phyloP scores from a whole-genome alignment of 192 early-diverging fungal genomes.

The Coemansia sp. region DNA sequence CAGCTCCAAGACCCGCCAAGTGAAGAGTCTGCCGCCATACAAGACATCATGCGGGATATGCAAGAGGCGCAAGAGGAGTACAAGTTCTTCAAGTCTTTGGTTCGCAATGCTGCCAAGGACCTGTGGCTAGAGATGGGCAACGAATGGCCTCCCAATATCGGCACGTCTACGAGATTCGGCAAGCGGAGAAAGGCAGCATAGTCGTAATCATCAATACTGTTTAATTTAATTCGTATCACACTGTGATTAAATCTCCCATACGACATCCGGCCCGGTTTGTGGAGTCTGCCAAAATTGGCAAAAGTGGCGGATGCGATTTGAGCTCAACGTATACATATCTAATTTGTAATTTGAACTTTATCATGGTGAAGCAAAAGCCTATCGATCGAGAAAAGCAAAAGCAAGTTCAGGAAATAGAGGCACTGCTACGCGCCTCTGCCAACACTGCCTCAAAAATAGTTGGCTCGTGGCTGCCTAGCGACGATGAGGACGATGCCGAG shows the following conservation, averaged over 20 bases:
- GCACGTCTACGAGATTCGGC: constrained; percentile 41
- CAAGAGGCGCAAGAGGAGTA: constrained; percentile 49
- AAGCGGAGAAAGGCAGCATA: constrained; percentile 42
- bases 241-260: constrained; percentile 5
- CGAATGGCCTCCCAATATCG: constrained; percentile 47
- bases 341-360: not conserved
- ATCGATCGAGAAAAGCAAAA: constrained; percentile 36
- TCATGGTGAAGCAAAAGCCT: constrained; percentile 31
- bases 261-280: not conserved
- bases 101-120: constrained; percentile 41
- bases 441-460: constrained; percentile 43
- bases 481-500: constrained; percentile 9
- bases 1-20: not conserved
- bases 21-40: constrained; percentile 11
- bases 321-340: not conserved
- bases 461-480: constrained; percentile 31
- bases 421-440: constrained; percentile 49
- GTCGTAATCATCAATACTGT: not conserved
- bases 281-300: not conserved
- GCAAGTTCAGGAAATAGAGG: constrained; percentile 49
- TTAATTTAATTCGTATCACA: not conserved
- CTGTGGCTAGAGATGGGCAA: constrained; percentile 50
- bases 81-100: constrained; percentile 28
- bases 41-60: constrained; percentile 23
- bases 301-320: not conserved